A percentile compares a stretch with the other conserved stretches of the same genome.
These are phyloP conservation scores for Cladosporium halotolerans DNA, from an alignment of 2,329 filamentous ascomycete genomes.

Conservation along the genomic window DNA sequence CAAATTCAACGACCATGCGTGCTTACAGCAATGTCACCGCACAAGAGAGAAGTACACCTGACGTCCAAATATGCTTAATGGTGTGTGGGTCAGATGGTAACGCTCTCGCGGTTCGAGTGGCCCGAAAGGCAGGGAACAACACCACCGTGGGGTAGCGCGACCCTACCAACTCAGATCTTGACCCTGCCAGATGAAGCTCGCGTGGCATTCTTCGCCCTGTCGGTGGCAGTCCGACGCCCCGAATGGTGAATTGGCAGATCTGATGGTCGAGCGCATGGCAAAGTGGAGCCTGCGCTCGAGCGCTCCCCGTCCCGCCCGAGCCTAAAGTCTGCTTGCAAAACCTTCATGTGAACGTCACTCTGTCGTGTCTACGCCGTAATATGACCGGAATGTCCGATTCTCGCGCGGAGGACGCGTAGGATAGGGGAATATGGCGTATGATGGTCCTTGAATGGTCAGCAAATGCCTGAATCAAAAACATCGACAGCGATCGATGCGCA, in stretches of 20 bases:
- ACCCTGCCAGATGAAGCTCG: conserved; percentile 2
- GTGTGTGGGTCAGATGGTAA: not conserved
- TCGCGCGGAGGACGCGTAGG: not conserved
- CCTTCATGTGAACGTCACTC: conserved; percentile 9
- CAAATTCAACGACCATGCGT: no score
- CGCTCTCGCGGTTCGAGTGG: not conserved
- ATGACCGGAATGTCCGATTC: not conserved
- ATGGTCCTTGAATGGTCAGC: not conserved
- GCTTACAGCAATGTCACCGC: no score
- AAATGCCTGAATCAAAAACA: not conserved
- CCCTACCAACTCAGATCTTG: no score
- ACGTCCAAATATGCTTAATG: conserved; percentile 4
- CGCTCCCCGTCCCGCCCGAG: not conserved
- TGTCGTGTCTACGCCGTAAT: not conserved
- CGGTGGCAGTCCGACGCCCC: not conserved
- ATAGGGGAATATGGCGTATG: not conserved
- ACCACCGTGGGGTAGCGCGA: conserved; percentile 1
- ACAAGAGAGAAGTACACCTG: not conserved
- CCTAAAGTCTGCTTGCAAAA: conserved; percentile 4
- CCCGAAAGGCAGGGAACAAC: not conserved
- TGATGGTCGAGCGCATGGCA: no score
- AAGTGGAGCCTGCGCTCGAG: no score
- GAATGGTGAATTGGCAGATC: not conserved
- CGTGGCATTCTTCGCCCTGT: not conserved
- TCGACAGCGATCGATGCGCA: not conserved